Base-by-base conservation (phyloP, 2,329 filamentous ascomycete species). In the Beauveria bassiana region DNA sequence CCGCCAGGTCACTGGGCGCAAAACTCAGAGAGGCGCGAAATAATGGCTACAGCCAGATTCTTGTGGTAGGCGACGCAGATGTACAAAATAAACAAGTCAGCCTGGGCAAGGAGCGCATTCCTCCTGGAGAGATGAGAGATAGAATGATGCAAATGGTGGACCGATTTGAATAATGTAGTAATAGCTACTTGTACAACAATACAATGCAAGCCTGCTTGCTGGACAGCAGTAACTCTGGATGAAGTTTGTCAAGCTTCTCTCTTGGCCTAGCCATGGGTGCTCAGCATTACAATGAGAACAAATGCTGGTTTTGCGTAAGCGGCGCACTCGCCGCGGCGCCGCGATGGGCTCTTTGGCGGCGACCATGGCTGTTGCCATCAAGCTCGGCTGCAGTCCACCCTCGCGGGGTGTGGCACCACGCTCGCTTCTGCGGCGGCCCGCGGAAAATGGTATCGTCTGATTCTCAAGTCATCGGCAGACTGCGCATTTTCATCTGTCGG, bases 21-120 rank as follows among this genome's bases (percentile, higher is more conserved):
- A 96, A 95, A 73, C 81, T 91, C 24, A 80, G 81, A 38, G 85
- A 89, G 69, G 91, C 91, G n/a, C 87, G 83, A 65, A 71, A 74
- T 53, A 88, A 86, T 73, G 87, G 86, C 46, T 95, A 93, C 71
- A 86, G 88, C 59, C 78, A 90, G 61, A 85, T 95, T 58, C 80
- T 91, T 38, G 85, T 92, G 1, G 78, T 95, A 12, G 92, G 92
- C 1, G 78, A 84, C 34, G 80, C 80, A 61, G 86, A 93, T 66
- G 73, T 89, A 2, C 74, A 78, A n/a, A 78, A 77, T 16, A 78
- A 79, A 45, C 81, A 78, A n/a, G 77, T 92, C 38, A 82, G 66
- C 6, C 63, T 72, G 22, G 71, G 71, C 45, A 75, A 74, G 56
- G 70, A 75, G 65, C 70, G 75, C 14, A 74, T 84, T 75, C 70